Percentiles rank a stretch among this genome's conserved stretches.
These are phyloP conservation scores for Eucalyptus dawsonii DNA, from an alignment of 345 rosid genomes.

Conservation along the genomic window DNA sequence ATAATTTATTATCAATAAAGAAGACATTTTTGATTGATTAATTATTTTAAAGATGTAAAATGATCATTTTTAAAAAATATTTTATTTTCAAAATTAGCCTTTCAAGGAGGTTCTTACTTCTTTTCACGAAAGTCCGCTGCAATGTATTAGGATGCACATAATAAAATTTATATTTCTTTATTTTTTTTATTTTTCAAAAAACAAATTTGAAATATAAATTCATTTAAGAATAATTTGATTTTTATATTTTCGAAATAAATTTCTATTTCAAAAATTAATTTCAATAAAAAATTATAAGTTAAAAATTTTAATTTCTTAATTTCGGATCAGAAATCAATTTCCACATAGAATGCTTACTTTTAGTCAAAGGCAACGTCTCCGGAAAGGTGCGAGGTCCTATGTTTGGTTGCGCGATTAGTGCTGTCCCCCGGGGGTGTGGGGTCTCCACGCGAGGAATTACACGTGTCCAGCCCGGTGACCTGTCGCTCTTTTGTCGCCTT, in stretches of 20 bases:
- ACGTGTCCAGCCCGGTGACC: not conserved
- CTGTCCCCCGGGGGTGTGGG: not conserved
- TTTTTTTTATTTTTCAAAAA: accelerated
- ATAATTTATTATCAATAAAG: too few relatives aligned
- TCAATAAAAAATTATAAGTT: accelerated
- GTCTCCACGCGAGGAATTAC: not conserved
- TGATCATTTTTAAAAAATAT: too few relatives aligned
- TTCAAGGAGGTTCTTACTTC: too few relatives aligned
- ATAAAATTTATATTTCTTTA: too few relatives aligned
- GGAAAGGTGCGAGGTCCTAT: not conserved
- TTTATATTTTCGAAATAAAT: too few relatives aligned
- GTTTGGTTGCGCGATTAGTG: not conserved
- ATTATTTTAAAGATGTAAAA: too few relatives aligned
- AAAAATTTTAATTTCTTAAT: too few relatives aligned
- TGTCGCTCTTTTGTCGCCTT: not conserved
- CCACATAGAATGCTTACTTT: accelerated
- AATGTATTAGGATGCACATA: accelerated
- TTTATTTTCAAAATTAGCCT: too few relatives aligned
- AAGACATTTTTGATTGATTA: too few relatives aligned
- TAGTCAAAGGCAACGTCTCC: not conserved
- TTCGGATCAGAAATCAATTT: accelerated
- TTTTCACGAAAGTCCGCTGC: not conserved
- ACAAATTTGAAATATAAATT: accelerated
- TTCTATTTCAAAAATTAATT: accelerated
- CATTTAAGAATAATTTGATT: too few relatives aligned